These are phyloP conservation scores for Boletus vinaceobasis DNA, from an alignment of 768 basidiomycete genomes.

Conservation along the genomic window DNA sequence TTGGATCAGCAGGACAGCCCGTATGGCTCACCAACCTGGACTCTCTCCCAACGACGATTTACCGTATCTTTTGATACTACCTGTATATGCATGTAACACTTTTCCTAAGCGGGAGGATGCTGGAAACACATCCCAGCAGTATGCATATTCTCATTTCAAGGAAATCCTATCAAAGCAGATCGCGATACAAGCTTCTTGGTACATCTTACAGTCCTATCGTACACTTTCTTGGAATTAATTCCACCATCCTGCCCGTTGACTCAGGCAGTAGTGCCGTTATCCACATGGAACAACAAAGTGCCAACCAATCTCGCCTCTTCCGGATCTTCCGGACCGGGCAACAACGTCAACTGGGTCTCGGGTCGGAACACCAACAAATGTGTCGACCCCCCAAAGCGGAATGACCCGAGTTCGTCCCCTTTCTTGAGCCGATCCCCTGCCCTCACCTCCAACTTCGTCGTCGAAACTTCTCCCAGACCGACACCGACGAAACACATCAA, in stretches of 20 bases:
- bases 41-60: too few relatives aligned
- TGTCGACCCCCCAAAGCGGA: slow-evolving; percentile 63
- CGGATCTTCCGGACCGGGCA: slow-evolving; percentile 6
- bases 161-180: too few relatives aligned
- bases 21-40: too few relatives aligned
- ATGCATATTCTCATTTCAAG: too few relatives aligned
- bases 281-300: slow-evolving; percentile 18
- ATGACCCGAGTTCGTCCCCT: slow-evolving; percentile 58
- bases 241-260: neutral
- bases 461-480: slow-evolving; percentile 63
- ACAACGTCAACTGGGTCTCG: slow-evolving; percentile 22
- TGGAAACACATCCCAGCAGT: too few relatives aligned
- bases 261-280: neutral
- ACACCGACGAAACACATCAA: slow-evolving; percentile 57
- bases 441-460: slow-evolving; percentile 49
- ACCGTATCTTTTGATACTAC: too few relatives aligned
- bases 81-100: too few relatives aligned
- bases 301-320: slow-evolving; percentile 12
- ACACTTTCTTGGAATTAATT: too few relatives aligned
- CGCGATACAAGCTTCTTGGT: too few relatives aligned
- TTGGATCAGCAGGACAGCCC: too few relatives aligned
- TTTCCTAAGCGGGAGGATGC: too few relatives aligned
- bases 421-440: slow-evolving; percentile 43
- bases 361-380: slow-evolving; percentile 45
- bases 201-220: too few relatives aligned